phyloP scores from a whole-genome alignment of 805 yeast species.

The Teunomyces panamensis region DNA sequence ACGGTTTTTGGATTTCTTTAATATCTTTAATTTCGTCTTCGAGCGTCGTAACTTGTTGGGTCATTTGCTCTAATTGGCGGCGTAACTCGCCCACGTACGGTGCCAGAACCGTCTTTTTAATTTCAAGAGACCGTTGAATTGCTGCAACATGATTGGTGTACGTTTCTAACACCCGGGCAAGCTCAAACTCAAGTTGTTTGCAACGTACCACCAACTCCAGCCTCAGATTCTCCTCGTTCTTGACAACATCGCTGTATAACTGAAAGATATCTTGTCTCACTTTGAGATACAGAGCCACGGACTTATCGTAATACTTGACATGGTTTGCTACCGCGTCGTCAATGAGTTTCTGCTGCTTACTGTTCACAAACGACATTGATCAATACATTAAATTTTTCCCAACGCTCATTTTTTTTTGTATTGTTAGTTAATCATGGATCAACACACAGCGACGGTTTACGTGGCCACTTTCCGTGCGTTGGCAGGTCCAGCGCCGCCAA shows the following conservation, averaged over 20 bases:
- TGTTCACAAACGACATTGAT: constrained; percentile 26
- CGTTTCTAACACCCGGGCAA: constrained; percentile 22
- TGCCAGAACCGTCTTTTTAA: constrained; percentile 9
- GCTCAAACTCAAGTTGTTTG: constrained; percentile 25
- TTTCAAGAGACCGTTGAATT: constrained; percentile 17
- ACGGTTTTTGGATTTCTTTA: constrained; percentile 31
- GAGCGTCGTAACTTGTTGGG: constrained; percentile 11
- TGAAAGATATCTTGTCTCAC: constrained; percentile 30
- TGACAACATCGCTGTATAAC: constrained; percentile 11
- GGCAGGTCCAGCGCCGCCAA: not conserved
- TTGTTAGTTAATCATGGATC: not conserved
- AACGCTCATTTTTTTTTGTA: too few species aligned
- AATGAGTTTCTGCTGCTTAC: constrained; percentile 31
- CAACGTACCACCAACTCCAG: constrained; percentile 12
- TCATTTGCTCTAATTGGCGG: constrained; percentile 18
- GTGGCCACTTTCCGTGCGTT: not conserved
- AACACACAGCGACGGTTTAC: not conserved
- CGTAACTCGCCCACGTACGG: constrained; percentile 20
- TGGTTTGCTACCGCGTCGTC: constrained; percentile 28
- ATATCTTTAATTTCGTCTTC: constrained; percentile 23
- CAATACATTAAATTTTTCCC: too few species aligned
- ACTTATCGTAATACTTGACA: constrained; percentile 32
- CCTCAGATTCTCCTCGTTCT: constrained; percentile 3
- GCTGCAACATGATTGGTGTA: constrained; percentile 25
- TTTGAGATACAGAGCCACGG: constrained; percentile 29